phyloP scores from a whole-genome alignment of 352 stramenopile species.

The Pythium aristosporum region DNA sequence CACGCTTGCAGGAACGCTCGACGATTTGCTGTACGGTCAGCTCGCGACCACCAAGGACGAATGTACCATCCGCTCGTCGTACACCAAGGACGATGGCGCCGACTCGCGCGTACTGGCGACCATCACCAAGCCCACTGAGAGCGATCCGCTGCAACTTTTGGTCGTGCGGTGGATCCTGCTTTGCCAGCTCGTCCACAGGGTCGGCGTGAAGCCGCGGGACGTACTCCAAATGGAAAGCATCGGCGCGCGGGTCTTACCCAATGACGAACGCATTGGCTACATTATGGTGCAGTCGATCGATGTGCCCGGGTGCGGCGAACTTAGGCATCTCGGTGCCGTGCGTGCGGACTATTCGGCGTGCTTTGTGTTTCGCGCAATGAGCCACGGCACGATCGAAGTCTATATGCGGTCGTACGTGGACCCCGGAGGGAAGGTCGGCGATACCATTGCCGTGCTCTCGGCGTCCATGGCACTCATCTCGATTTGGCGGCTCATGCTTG shows the following conservation, averaged over 20 bases:
- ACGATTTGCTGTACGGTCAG: constrained; percentile 58
- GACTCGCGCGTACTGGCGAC: constrained; percentile 36
- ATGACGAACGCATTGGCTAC: constrained; percentile 18
- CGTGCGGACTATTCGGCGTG: constrained; percentile 43
- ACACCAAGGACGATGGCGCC: constrained; percentile 23
- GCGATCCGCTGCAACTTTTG: constrained; percentile 25
- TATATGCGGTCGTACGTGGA: constrained; percentile 42
- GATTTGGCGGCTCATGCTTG: constrained; percentile 7
- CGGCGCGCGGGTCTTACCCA: constrained; percentile 2
- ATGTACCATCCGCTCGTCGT: constrained; percentile 36
- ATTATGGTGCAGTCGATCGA: constrained; percentile 18
- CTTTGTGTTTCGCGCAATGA: constrained; percentile 16
- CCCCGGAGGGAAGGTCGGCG: constrained; percentile 23
- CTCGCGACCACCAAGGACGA: constrained; percentile 34
- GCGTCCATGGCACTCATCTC: constrained; percentile 7
- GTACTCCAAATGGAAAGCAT: constrained; percentile 18
- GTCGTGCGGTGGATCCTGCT: constrained; percentile 26
- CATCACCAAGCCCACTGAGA: constrained; percentile 35
- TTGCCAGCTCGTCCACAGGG: constrained; percentile 16
- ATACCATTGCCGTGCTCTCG: constrained; percentile 7
- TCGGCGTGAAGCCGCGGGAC: constrained; percentile 15
- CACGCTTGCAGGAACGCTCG: constrained; percentile 43
- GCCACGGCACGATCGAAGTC: constrained; percentile 13
- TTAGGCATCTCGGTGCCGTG: constrained; percentile 29
- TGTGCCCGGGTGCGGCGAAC: constrained; percentile 15